Evolutionary conservation across 768 basidiomycete species (phyloP).

Genomic region (Pleurotus sapidus): DNA sequence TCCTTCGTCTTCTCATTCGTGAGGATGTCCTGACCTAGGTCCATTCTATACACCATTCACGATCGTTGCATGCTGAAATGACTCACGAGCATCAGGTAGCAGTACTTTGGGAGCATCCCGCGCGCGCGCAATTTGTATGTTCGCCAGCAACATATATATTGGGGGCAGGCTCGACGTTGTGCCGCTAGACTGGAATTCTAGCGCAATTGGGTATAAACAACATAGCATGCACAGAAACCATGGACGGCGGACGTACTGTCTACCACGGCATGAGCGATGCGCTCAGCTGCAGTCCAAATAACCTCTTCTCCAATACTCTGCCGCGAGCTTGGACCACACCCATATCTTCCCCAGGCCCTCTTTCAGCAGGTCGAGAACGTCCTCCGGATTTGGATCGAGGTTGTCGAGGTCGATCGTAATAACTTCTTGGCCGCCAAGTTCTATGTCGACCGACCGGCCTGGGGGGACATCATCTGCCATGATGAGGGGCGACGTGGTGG

Average conservation of each 20-base stretch:
- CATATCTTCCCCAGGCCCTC: constrained; percentile 70
- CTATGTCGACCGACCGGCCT: constrained; percentile 70
- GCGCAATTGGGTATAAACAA: constrained; percentile 1
- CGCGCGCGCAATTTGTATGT: constrained; percentile 78
- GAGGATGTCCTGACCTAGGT: constrained; percentile 63
- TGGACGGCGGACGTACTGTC: constrained; percentile 45
- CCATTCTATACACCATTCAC: neutral
- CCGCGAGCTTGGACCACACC: constrained; percentile 81
- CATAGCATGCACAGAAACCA: constrained; percentile 9
- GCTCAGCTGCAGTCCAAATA: constrained; percentile 74
- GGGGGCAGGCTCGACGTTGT: constrained; percentile 57
- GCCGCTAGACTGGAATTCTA: constrained; percentile 53
- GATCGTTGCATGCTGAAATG: constrained; percentile 1
- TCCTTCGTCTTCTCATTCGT: constrained; percentile 59
- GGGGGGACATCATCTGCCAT: constrained; percentile 29
- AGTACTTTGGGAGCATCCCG: constrained; percentile 82
- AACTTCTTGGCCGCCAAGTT: constrained; percentile 79
- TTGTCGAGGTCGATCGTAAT: constrained; percentile 88
- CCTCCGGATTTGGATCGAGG: constrained; percentile 76
- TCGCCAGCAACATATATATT: constrained; percentile 80
- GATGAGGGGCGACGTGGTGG: neutral
- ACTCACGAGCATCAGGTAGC: constrained; percentile 71
- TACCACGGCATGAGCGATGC: constrained; percentile 64
- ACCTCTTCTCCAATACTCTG: constrained; percentile 85
- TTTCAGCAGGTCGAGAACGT: constrained; percentile 68